Evolutionary conservation across 2,329 filamentous ascomycete genomes (phyloP).

Genomic region (Drechslerella stenobrocha): DNA sequence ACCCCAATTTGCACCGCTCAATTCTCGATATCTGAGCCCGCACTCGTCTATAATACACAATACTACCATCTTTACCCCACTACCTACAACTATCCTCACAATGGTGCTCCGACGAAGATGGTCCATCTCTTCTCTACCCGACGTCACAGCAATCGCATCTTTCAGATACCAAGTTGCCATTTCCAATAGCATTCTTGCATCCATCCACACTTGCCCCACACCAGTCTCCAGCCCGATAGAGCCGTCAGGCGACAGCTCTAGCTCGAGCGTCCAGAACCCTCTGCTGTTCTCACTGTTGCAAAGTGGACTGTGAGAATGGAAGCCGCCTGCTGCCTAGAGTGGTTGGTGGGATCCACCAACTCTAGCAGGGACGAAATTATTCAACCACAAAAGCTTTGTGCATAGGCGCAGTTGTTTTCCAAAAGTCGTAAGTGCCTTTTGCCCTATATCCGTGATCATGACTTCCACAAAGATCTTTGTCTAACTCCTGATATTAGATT

Average conservation of each 20-base stretch:
- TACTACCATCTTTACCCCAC: background rate
- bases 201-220: slow-evolving; percentile 38
- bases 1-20: no score
- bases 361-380: no score
- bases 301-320: slow-evolving; percentile 23
- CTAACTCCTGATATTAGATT: no score
- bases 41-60: background rate
- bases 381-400: no score
- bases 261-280: slow-evolving; percentile 35
- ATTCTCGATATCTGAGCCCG: background rate
- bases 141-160: slow-evolving; percentile 42
- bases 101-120: slow-evolving; percentile 46
- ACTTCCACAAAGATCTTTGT: no score
- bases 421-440: no score
- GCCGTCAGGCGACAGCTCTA: slow-evolving; percentile 11
- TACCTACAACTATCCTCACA: slow-evolving; percentile 10
- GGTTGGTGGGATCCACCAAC: no score
- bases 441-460: no score
- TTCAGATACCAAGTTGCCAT: slow-evolving; percentile 47
- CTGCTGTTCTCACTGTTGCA: slow-evolving; percentile 39
- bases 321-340: no score
- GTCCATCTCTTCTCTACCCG: slow-evolving; percentile 37
- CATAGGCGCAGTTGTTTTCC: no score
- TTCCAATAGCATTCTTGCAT: slow-evolving; percentile 45
- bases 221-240: slow-evolving; percentile 41